Conservation (phyloP, 2,329 filamentous ascomycete genomes). For the Waltergamsia citrina region DNA sequence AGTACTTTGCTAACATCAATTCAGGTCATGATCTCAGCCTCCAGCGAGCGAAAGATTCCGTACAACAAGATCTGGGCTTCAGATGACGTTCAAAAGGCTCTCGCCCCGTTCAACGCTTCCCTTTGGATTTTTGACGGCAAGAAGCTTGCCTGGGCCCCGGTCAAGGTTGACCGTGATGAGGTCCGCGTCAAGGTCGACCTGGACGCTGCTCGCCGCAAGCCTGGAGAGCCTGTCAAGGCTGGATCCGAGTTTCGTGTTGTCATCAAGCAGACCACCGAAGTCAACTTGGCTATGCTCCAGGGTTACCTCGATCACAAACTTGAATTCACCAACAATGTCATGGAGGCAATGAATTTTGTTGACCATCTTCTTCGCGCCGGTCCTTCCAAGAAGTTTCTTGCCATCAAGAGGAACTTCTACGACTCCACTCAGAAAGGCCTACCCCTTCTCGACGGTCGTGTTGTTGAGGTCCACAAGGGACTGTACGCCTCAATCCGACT, state of each 20-base stretch:
- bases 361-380: constrained; percentile 80
- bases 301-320: constrained; percentile 54
- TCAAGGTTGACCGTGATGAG: constrained; percentile 33
- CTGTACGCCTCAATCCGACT: constrained; percentile 80
- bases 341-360: constrained; percentile 81
- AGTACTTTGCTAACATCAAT: constrained; percentile 5
- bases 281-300: constrained; percentile 58
- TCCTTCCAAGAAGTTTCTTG: constrained; percentile 57
- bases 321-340: constrained; percentile 54
- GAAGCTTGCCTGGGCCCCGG: constrained; percentile 68
- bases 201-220: constrained; percentile 31
- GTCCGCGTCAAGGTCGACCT: constrained; percentile 58
- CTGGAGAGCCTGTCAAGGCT: background rate
- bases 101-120: constrained; percentile 34
- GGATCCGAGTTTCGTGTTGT: constrained; percentile 41
- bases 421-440: constrained; percentile 35
- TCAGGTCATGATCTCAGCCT: constrained; percentile 56
- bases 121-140: constrained; percentile 72
- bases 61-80: constrained; percentile 72
- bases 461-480: constrained; percentile 75
- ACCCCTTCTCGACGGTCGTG: constrained; percentile 37
- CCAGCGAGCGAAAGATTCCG: constrained; percentile 20
- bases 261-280: constrained; percentile 54
- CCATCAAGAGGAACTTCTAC: constrained; percentile 82
- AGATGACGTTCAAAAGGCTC: constrained; percentile 41